Evolutionary conservation across 805 yeast species (phyloP), one percentile per base, ranked within the genome.

Genomic region (Lipomyces sp.): DNA sequence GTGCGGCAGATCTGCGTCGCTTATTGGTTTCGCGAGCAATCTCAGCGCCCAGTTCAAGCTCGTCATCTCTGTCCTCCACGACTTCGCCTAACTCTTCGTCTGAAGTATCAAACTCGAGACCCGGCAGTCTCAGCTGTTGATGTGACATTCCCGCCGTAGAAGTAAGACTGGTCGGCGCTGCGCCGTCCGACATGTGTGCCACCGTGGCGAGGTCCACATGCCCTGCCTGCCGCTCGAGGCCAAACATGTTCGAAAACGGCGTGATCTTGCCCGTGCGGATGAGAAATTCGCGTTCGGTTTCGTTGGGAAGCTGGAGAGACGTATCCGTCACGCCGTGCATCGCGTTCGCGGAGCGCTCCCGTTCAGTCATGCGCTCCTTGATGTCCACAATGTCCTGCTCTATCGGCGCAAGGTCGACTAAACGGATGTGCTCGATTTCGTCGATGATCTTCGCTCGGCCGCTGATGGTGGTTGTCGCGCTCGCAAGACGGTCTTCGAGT

Each of bases 211-310:
- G 24, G 23, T 48, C 6, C 31, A 18, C 38, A 65, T 68, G 14
- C 65, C 70, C 75, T 3, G 63, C 60, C 11, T 58, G 61, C 35
- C 73, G 74, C 16, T 71, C 74, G 59, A 87, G 84, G 1, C 80
- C 82, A 36, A 75, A 73, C 19, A 79, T 69, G 28, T 79, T 78
- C 10, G 96, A 95, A 72, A 93, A 93, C 0, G 98, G 98, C 0
- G 98, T 93, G 49, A 89, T 80, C 65, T 88, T 82, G 26, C 98
- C 98, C 0, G 91, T 90, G 57, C 98, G 75, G 0, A 93, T 79
- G 53, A 93, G 72, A 63, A 68, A 90, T 44, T 90, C 97, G 49
- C 79, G 79, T 62, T 84, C 85, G 0, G 88, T 69, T 63, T 93
- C 98, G n/a, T 78, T 85, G 0, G 84, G 80, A 5, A 77, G 71